Percentiles rank a stretch among this genome's conserved stretches.
Conservation (phyloP, 805 yeast genomes). For the Clavispora fructus region DNA sequence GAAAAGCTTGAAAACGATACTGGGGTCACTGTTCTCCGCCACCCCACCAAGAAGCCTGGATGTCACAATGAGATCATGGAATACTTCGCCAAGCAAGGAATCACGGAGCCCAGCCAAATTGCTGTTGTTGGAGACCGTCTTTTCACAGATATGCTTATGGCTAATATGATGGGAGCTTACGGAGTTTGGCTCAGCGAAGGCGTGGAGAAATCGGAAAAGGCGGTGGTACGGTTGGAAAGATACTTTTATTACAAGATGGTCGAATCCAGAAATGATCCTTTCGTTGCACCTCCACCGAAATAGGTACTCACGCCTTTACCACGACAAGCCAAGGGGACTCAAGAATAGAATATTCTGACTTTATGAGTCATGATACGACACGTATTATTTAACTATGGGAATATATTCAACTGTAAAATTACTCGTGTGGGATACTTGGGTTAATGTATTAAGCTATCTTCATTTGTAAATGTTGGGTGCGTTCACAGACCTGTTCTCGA, state of each 20-base stretch:
- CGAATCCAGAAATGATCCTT: conserved; percentile 10
- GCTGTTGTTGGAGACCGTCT: conserved; percentile 89
- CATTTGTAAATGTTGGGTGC: no score
- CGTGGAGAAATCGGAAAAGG: conserved; percentile 48
- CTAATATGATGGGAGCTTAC: conserved; percentile 84
- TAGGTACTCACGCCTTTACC: neutral
- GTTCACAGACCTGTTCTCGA: no score
- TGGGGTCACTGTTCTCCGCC: conserved; percentile 67
- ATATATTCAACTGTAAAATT: neutral
- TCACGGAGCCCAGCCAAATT: conserved; percentile 51
- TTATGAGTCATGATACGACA: no score
- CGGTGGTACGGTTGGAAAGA: conserved; percentile 53
- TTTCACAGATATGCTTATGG: conserved; percentile 90
- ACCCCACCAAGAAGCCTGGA: conserved; percentile 77
- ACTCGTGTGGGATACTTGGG: no score
- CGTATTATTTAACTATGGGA: no score
- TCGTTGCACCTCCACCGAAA: conserved; percentile 15
- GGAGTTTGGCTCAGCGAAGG: conserved; percentile 84
- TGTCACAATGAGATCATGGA: conserved; percentile 64
- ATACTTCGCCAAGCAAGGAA: conserved; percentile 48
- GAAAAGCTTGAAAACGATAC: conserved; percentile 52
- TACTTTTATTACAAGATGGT: conserved; percentile 19
- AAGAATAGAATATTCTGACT: neutral
- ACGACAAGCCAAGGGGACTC: no score
- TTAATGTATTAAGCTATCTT: no score